These are phyloP conservation scores for Drosera capensis DNA, from an alignment of 148 eudicot genomes.

Conservation along the genomic window DNA sequence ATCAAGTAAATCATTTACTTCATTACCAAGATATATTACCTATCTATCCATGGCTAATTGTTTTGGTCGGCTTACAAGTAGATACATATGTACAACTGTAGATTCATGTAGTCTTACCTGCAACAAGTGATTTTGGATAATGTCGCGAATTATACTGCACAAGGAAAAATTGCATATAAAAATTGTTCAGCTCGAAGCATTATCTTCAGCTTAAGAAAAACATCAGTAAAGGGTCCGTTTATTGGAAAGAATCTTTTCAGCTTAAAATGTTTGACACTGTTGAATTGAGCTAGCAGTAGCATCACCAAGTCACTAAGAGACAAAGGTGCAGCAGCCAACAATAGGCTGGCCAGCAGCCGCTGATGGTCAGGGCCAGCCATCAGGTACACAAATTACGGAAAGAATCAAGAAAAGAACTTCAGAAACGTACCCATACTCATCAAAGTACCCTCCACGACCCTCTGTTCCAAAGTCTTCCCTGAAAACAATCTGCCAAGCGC, in stretches of 20 bases:
- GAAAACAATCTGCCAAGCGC: slow-evolving; percentile 63
- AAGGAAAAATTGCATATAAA: background rate
- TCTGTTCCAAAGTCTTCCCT: slow-evolving; percentile 98
- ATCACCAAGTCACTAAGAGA: too few relatives aligned
- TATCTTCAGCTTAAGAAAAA: background rate
- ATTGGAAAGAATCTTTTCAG: background rate
- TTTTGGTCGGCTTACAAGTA: too few relatives aligned
- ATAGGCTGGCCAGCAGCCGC: too few relatives aligned
- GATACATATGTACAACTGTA: too few relatives aligned
- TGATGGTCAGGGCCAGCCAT: too few relatives aligned
- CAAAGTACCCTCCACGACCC: slow-evolving; percentile 98
- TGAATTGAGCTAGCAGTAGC: too few relatives aligned
- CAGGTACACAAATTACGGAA: too few relatives aligned
- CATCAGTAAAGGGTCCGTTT: background rate
- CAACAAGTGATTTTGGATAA: slow-evolving; percentile 88
- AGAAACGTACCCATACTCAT: slow-evolving; percentile 71
- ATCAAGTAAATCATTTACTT: too few relatives aligned
- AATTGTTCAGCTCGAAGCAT: background rate
- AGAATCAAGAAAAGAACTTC: background rate
- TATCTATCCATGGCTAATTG: too few relatives aligned
- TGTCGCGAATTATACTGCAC: slow-evolving; percentile 88
- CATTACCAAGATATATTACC: too few relatives aligned
- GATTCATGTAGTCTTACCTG: slow-evolving; percentile 37
- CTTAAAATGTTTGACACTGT: too few relatives aligned
- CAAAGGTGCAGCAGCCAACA: too few relatives aligned